A percentile compares a stretch with the other conserved stretches of the same genome.
These are phyloP conservation scores for Diaporthe aspalathi DNA, from an alignment of 2,329 filamentous ascomycete species.

Conservation along the genomic window DNA sequence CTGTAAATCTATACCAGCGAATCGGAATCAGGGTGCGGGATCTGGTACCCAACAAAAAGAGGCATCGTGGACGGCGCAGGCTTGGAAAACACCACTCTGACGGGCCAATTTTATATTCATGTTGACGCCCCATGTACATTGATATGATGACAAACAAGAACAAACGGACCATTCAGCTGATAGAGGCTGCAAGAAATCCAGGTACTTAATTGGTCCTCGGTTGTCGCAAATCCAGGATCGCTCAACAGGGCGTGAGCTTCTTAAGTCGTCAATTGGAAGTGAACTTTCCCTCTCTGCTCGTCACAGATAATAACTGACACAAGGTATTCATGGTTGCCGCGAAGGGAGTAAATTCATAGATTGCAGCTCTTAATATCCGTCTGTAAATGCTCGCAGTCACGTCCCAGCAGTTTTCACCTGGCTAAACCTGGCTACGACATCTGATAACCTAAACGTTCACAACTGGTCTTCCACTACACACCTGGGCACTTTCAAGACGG, in stretches of 20 bases:
- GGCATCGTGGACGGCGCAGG: conserved; percentile 34
- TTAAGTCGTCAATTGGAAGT: not conserved
- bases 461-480: not conserved
- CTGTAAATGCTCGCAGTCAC: not conserved
- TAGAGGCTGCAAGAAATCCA: conserved; percentile 1
- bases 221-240: not conserved
- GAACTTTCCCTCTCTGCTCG: not conserved
- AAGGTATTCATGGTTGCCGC: not conserved
- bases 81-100: conserved; percentile 40
- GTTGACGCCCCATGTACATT: conserved; percentile 36
- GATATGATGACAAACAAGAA: conserved; percentile 26
- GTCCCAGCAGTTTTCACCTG: not conserved
- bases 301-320: no score
- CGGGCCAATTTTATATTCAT: conserved; percentile 25
- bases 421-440: not conserved
- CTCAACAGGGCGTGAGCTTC: not conserved
- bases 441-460: not conserved
- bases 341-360: not conserved
- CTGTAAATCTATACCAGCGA: conserved; percentile 33
- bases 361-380: not conserved
- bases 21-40: not conserved
- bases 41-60: conserved; percentile 16
- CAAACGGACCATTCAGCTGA: not conserved
- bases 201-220: not conserved
- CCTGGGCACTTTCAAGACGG: no score